Base-by-base conservation (phyloP, 441 rosid species). In the Sinapis alba region DNA sequence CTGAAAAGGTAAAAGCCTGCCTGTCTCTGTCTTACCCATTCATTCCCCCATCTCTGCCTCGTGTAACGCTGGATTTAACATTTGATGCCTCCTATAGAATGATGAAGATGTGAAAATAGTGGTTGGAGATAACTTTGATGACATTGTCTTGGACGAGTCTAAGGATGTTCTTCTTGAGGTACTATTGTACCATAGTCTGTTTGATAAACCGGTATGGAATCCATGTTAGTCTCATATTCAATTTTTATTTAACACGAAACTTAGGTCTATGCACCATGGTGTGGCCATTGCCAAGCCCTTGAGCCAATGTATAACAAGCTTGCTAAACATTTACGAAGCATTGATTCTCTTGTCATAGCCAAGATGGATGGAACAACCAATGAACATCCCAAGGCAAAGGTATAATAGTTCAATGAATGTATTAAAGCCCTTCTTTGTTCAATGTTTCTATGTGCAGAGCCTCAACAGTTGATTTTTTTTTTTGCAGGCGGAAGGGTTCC, bases 331-430 rank as follows among this genome's bases (percentile, higher is more conserved):
- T 84, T 96, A 51, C 81, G 71, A 3, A 87, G 77, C 54, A 87
- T 96, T 67, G 97, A 96, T 28, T 93, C 98, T 28, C 76, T 96
- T 54, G 91, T 96, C 75, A 84, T 96, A 69, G 95, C 98, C 43
- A 96, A 96, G 91, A 96, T 96, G 97, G 99, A 96, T 78, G 99
- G 99, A 75, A 91, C 99, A 78, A 87, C 97, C 59, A 96, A 96
- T 69, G 99, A 96, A 77, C 98, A 96, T 74, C 99, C 98, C 73
- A 84, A 90, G 81, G 98, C 97, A 50, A 96, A 93, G 98, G 99
- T 96, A 86, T 77, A 9, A 56, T 2, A 7, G 18, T 27, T 0
- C 10, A 32, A 50, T 5, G 3, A 38, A 20, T 62, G 4, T 51
- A 67, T 59, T 2, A 36, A 23, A 45, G 18, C 50, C 34, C 34